Base-by-base conservation (phyloP, 192 early-diverging fungal species). In the Rhizophagus prolifer region DNA sequence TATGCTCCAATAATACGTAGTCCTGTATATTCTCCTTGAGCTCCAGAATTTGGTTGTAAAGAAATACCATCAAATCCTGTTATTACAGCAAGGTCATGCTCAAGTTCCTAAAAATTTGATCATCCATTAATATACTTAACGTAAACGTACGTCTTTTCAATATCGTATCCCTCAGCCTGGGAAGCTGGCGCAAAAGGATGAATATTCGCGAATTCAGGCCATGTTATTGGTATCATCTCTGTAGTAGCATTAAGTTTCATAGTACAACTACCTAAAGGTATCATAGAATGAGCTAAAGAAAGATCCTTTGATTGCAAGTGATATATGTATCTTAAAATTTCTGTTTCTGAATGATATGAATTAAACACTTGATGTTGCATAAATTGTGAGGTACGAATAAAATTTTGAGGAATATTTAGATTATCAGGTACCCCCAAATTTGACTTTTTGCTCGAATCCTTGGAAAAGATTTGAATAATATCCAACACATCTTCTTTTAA, bases 241-340 rank as follows among this genome's bases (percentile, higher is more conserved):
- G 95, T 95, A 58, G 98, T 98, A 62, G 97, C 97, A 78, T 99
- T 99, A 21, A 99, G 88, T 90, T 99, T 98, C 98, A 99, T 99
- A 74, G 98, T 99, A 89, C 98, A 99, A 58, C 93, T 95, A 41
- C 98, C 98, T 30, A 99, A 88, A 63, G 98, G 95, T 76, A 99
- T 99, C 98, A 99, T 99, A 59, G 98, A 96, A 84, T 99, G 93
- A 68, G 92, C 94, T 67, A 99, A 86, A n/a, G 95, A 97, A 84
- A 99, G 86, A 87, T 99, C 98, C 90, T 97, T 98, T 89, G 90
- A 93, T 86, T 97, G 95, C 38, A 99, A 89, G 77, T 95, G 90
- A 72, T 91, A 88, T 73, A 99, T 93, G 88, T 99, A 99, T 70
- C 98, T 92, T 69, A 99, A 88, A 93, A 99, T 96, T 81, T 98